Base-by-base conservation (phyloP, 2,329 filamentous ascomycete genomes). In the Colletotrichum orbiculare region DNA sequence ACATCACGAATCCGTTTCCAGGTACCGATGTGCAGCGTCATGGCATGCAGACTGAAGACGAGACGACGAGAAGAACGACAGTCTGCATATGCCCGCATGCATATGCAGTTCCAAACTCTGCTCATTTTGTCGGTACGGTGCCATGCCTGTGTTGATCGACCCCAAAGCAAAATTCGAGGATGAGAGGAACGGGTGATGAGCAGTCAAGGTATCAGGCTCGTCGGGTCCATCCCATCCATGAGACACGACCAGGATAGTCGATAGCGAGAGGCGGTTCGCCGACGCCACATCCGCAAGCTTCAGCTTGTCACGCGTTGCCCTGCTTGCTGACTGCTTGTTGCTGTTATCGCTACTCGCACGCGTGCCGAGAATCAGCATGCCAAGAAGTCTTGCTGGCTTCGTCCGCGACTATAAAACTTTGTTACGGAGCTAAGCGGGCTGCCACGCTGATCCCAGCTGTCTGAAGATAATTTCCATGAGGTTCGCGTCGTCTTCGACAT, bases 181-280 rank as follows among this genome's bases (percentile, higher is more conserved):
- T 65, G 62, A 65, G 62, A 65, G 62, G 62, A 65, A 65, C 62
- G 52, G 62, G 49, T 65, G 62, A 65, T 61, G 57, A 25, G 41
- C 57, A 25, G 50, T 61, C 50, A 41, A 25, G 57, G 62, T 65
- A 55, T 61, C 62, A 61, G 62, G 57, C 57, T 11, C 62, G 61
- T 48, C 57, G 35, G 47, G 34, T 49, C 47, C 53, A 33, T 54
- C 33, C 41, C 62, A 55, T 55, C 57, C 37, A 61, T 65, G 62
- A 61, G 62, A 61, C 46, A 37, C 56, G 50, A 55, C 47, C 52
- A n/a, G 42, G 54, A 49, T 45, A 45, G 25, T 33, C 25, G 25
- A 50, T 38, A 9, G 38, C 25, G 37, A 10, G 38, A 9, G 55
- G 15, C 46, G 38, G 46, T 58, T 58, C 34, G 42, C 45, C 43